Conservation (phyloP, 2,329 filamentous ascomycete genomes). For the Monilinia polystroma region DNA sequence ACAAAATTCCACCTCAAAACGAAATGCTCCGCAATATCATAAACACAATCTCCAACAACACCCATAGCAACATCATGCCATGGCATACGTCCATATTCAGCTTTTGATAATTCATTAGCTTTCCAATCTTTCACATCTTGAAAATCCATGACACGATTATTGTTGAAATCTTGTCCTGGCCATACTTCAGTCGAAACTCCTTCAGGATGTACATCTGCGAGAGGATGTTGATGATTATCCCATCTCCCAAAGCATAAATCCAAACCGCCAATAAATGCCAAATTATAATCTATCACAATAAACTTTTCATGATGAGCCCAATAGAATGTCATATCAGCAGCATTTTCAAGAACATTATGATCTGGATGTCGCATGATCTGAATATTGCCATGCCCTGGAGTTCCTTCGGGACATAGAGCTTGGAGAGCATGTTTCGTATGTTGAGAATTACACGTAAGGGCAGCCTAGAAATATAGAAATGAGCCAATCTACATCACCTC, state of each 20-base stretch:
- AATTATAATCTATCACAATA: slow-evolving; percentile 85
- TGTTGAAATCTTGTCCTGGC: slow-evolving; percentile 97
- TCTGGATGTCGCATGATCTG: slow-evolving; percentile 86
- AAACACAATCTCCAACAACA: slow-evolving; percentile 82
- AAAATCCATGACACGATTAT: slow-evolving; percentile 95
- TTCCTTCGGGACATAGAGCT: slow-evolving; percentile 75
- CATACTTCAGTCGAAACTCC: slow-evolving; percentile 82
- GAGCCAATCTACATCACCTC: slow-evolving; percentile 21
- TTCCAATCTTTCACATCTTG: slow-evolving; percentile 90
- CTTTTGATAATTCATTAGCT: slow-evolving; percentile 86
- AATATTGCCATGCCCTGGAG: slow-evolving; percentile 84
- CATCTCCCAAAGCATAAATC: slow-evolving; percentile 95
- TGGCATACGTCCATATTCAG: slow-evolving; percentile 91
- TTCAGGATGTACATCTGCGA: slow-evolving; percentile 84
- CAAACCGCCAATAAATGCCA: slow-evolving; percentile 91
- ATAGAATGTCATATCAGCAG: slow-evolving; percentile 94
- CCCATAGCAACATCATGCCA: slow-evolving; percentile 98
- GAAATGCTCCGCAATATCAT: slow-evolving; percentile 95
- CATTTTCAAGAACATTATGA: slow-evolving; percentile 92
- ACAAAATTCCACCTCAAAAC: slow-evolving; percentile 93
- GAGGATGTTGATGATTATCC: slow-evolving; percentile 81
- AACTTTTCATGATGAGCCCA: slow-evolving; percentile 99
- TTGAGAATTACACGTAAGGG: slow-evolving; percentile 84
- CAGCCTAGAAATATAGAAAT: slow-evolving; percentile 59
- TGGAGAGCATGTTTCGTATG: slow-evolving; percentile 89